A percentile compares a stretch with the other conserved stretches of the same genome.
These are phyloP conservation scores for Mortierella claussenii DNA, from an alignment of 192 early-diverging fungal genomes.

Conservation along the genomic window DNA sequence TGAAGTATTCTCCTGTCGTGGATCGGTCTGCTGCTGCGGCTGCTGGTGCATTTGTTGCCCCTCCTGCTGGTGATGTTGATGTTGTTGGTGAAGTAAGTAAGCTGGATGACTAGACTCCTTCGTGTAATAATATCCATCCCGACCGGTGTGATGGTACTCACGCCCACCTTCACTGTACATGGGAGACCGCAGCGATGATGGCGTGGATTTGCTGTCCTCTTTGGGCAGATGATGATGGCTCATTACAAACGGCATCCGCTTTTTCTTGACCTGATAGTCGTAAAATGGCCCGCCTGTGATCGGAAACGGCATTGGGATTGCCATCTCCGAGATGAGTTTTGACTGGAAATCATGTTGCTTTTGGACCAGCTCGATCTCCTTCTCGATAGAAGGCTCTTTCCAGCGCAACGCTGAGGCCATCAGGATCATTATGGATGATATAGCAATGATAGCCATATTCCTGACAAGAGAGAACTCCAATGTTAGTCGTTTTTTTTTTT, in stretches of 20 bases:
- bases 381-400: conserved; percentile 47
- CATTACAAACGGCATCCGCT: conserved; percentile 32
- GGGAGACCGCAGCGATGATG: not conserved
- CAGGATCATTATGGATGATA: conserved; percentile 53
- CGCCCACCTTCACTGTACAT: conserved; percentile 16
- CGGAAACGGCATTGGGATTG: conserved; percentile 43
- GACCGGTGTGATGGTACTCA: conserved; percentile 2
- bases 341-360: conserved; percentile 49
- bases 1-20: not conserved
- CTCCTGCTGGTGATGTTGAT: not conserved
- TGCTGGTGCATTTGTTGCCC: not conserved
- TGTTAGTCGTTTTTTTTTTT: too few relatives aligned
- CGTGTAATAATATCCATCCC: conserved; percentile 6
- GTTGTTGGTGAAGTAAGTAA: not conserved
- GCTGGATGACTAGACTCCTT: conserved; percentile 3
- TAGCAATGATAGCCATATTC: conserved; percentile 64
- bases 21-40: not conserved
- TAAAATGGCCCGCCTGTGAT: conserved; percentile 41
- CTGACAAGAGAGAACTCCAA: conserved; percentile 19
- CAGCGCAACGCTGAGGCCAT: conserved; percentile 55
- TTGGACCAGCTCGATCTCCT: conserved; percentile 32
- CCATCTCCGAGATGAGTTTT: conserved; percentile 44
- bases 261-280: conserved; percentile 39
- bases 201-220: not conserved
- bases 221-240: conserved; percentile 9